These are phyloP conservation scores for Paecilomyces formosus DNA, from an alignment of 2,329 filamentous ascomycete genomes.

Conservation along the genomic window DNA sequence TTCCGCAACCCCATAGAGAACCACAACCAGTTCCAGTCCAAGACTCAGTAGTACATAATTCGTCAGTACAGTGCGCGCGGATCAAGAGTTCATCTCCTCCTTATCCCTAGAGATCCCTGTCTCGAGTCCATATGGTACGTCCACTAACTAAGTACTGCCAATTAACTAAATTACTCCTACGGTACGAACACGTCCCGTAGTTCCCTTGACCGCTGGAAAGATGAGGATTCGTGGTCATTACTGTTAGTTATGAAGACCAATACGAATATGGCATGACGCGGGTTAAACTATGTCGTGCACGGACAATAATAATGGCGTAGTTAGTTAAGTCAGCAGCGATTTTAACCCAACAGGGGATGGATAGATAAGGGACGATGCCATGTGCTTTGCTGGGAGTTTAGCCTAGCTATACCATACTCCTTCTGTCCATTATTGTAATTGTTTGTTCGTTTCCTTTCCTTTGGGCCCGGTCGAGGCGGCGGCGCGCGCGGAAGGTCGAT, in stretches of 20 bases:
- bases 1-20: no score
- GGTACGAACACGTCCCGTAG: not conserved
- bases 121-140: no score
- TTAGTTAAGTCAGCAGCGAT: not conserved
- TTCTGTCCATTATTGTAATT: no score
- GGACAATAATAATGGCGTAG: not conserved
- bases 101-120: not conserved
- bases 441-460: no score
- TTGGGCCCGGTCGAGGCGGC: not conserved
- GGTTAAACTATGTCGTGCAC: not conserved
- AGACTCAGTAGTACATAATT: not conserved
- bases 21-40: no score
- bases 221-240: not conserved
- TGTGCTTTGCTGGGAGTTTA: no score
- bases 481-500: not conserved
- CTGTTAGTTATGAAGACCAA: not conserved
- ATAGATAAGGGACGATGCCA: not conserved
- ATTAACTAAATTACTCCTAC: not conserved
- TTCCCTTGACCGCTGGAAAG: not conserved
- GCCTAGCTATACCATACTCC: not conserved
- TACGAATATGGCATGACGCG: not conserved
- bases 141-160: no score
- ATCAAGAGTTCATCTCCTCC: not conserved
- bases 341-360: not conserved
- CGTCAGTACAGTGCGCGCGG: not conserved